phyloP scores from a whole-genome alignment of 257 asterid species.

The Solanum chilense region DNA sequence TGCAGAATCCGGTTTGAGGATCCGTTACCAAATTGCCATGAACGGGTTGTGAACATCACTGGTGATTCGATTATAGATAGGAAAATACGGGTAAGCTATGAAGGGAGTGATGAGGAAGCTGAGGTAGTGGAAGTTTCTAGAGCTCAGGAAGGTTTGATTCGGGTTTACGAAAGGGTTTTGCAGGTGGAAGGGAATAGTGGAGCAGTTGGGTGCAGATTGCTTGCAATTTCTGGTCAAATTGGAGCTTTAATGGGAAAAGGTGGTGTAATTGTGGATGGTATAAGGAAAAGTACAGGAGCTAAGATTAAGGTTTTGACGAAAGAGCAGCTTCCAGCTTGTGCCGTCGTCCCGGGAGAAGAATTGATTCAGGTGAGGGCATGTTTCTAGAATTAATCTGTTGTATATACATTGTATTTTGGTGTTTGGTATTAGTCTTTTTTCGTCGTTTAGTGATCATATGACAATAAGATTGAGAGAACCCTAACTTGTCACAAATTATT shows the following conservation, averaged over 20 bases:
- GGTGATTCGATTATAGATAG: constrained; percentile 29
- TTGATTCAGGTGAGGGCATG: constrained; percentile 35
- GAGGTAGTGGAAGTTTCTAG: constrained; percentile 24
- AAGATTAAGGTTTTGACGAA: constrained; percentile 30
- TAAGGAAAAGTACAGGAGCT: constrained; percentile 33
- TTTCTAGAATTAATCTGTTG: not conserved
- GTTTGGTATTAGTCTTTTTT: not conserved
- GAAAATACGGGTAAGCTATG: constrained; percentile 3
- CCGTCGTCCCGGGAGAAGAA: constrained; percentile 27
- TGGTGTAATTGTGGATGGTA: constrained; percentile 27
- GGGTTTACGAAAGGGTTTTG: constrained; percentile 50
- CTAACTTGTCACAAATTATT: not conserved
- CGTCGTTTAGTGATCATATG: not conserved
- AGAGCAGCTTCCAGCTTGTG: constrained; percentile 41
- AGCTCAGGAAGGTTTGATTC: constrained; percentile 48
- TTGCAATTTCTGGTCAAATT: constrained; percentile 25
- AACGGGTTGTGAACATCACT: constrained; percentile 40
- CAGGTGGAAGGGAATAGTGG: constrained; percentile 28
- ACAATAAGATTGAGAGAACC: not conserved
- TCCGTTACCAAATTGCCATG: constrained; percentile 26
- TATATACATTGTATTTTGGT: not conserved
- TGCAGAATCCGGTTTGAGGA: constrained; percentile 32
- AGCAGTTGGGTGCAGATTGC: constrained; percentile 30
- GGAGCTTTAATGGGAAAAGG: constrained; percentile 49
- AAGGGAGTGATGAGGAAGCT: not conserved